A percentile compares a stretch with the other conserved stretches of the same genome.
phyloP scores from a whole-genome alignment of 192 early-diverging fungal genomes.

The Neocallimastix lanati region DNA sequence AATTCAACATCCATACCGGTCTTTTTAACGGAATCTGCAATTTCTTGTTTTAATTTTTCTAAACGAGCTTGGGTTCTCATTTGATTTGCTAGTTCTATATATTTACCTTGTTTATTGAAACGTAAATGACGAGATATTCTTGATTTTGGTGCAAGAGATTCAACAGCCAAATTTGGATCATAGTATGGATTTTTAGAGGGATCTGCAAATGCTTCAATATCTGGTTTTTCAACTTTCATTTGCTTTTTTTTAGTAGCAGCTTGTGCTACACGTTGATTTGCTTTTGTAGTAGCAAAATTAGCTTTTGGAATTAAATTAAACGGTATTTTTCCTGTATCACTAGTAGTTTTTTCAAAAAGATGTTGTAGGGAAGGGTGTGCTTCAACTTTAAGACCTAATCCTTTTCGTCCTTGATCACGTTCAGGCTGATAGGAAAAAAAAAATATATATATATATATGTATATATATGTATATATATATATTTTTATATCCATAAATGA shows the following conservation, averaged over 20 bases:
- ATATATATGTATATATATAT: too few relatives aligned
- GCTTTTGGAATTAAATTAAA: not conserved
- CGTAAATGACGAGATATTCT: slow-evolving; percentile 35
- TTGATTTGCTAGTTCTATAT: slow-evolving; percentile 61
- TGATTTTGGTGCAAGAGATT: slow-evolving; percentile 12
- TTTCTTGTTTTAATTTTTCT: slow-evolving; percentile 52
- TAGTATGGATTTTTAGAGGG: slow-evolving; percentile 75
- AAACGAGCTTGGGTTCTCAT: slow-evolving; percentile 52
- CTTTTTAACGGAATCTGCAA: slow-evolving; percentile 50
- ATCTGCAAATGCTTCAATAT: slow-evolving; percentile 29
- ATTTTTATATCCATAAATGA: too few relatives aligned
- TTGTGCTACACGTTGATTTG: slow-evolving; percentile 1
- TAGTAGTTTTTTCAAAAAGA: not conserved
- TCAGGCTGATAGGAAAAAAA: not conserved
- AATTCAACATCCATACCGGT: slow-evolving; percentile 55
- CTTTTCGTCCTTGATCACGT: not conserved
- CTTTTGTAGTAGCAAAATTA: not conserved
- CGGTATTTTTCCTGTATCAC: not conserved
- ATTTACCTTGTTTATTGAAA: slow-evolving; percentile 72
- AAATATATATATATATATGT: too few relatives aligned
- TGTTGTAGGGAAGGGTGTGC: not conserved
- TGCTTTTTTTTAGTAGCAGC: slow-evolving; percentile 14
- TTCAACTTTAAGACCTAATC: not conserved
- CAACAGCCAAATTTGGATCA: slow-evolving; percentile 41
- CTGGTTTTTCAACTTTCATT: slow-evolving; percentile 25